Evolutionary conservation across 305 asterid genomes (phyloP), one percentile per base, ranked within the genome.

Genomic region (Euphrasia arctica): DNA sequence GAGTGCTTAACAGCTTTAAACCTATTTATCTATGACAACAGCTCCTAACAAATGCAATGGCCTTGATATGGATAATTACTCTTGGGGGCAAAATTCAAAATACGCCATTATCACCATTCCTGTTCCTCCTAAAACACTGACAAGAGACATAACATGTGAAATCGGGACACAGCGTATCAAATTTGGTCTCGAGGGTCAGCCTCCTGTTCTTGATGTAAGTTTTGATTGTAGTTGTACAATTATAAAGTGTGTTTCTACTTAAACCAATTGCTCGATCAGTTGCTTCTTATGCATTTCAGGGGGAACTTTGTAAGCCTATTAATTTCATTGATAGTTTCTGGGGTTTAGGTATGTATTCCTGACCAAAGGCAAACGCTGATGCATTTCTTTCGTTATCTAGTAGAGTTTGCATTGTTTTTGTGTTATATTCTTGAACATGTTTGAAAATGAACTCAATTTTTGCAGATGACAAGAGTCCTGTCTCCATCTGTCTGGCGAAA

Each of bases 51-150:
- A 72, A 50, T 69, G 61, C 54, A 88, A 85, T 64, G 95, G 93
- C 52, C 82, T 88, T 29, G 91, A 88, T 58, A 68, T 88, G 87
- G 86, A 85, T 2, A 83, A 70, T 9, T 78, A 85, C 72, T 62
- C 91, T 27, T 90, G 97, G 97, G 95, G 84, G 14, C 95, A 87
- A 65, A 74, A 91, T 14, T 63, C 85, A n/a, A 86, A 80, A 70
- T 91, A 90, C 74, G 86, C 79, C 55, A 79, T 68, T 64, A 74
- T 87, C 34, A 72, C 71, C 54, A 82, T 87, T 18, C 77, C 85
- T 1, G 89, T 87, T 10, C 95, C 97, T 49, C 47, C 80, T 42
- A 89, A 90, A 27, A 90, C 90, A 14, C 84, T 84, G 65, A 74
- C 91, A 2, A 74, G 87, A 58, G 72, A 67, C 45, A 63, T 88